phyloP scores from a whole-genome alignment of 148 eudicot genomes.

The Polygonum aviculare region DNA sequence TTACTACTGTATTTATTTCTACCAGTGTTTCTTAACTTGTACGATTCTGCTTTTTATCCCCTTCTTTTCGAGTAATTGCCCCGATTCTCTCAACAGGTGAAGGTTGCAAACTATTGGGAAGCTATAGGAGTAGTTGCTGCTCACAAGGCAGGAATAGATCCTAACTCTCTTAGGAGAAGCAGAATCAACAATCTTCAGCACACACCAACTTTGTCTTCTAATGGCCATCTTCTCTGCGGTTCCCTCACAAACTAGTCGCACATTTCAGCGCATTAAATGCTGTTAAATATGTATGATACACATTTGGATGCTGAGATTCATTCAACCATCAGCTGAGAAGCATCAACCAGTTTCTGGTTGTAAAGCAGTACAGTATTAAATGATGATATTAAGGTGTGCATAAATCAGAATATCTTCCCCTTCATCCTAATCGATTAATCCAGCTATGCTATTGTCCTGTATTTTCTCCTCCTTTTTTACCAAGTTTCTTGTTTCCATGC shows the following conservation, averaged over 20 bases:
- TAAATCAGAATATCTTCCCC: background rate
- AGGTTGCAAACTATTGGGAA: slow-evolving; percentile 91
- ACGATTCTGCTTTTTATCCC: background rate
- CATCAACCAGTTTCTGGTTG: background rate
- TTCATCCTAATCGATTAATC: background rate
- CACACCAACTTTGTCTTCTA: slow-evolving; percentile 25
- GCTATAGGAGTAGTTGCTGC: slow-evolving; percentile 91
- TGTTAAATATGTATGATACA: background rate
- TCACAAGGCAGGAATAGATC: slow-evolving; percentile 91
- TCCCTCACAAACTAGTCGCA: slow-evolving; percentile 1
- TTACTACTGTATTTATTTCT: background rate
- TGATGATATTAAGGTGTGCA: slow-evolving; percentile 2
- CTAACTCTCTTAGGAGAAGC: slow-evolving; percentile 58
- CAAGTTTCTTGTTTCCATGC: background rate
- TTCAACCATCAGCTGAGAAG: background rate
- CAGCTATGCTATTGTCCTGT: background rate
- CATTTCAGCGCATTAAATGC: background rate
- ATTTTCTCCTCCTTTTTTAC: background rate
- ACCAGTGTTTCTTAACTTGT: background rate
- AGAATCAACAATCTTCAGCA: slow-evolving; percentile 39
- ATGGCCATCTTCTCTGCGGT: slow-evolving; percentile 23
- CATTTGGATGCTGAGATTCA: slow-evolving; percentile 1
- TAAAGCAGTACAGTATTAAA: background rate
- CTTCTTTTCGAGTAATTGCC: background rate
- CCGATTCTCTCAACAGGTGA: slow-evolving; percentile 32